Base-by-base conservation (phyloP, 1,139 yeast species). In the Geotrichum fermentans region DNA sequence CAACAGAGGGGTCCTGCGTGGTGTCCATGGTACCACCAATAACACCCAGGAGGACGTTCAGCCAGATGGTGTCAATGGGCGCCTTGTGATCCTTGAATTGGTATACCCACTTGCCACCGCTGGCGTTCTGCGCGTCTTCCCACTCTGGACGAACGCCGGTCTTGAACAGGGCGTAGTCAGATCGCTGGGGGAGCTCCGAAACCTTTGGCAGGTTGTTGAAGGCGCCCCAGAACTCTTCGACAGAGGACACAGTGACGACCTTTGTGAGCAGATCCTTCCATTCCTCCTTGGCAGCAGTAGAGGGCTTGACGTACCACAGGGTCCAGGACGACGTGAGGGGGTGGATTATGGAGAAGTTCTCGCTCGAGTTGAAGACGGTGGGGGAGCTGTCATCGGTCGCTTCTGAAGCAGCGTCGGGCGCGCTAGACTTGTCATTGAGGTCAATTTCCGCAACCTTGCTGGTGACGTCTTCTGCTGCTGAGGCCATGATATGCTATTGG, bases 141-240 rank as follows among this genome's bases (percentile, higher is more conserved):
- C 99, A 92, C 74, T 92, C 97, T 51, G 98, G 99, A 69, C 89
- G 85, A 62, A 94, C 82, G 50, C 92, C 96, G 66, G 85, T 86
- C 72, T 92, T 86, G 76, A 94, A 92, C 65, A 92, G 80, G 68
- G 94, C 96, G 73, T 92, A 92, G 70, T 94, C 98, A 13, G 97
- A 86, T 70, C 84, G 87, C 61, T 83, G 69, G 57, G 97, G 97
- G 65, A 92, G 78, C 66, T 89, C 96, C 58, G 82, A 80, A 50
- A 96, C 96, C 61, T 82, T 82, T 57, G 98, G 97, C 61, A 92
- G 83, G 48, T 95, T 85, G 71, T 92, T 92, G 75, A 82, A 87
- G 58, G 90, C 85, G 24, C 98, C 99, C 99, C 99, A 92, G 73
- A 92, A 92, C 70, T 92, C 97, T 73, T 92, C 99, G 44, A 92